Percentiles rank a stretch among this genome's conserved stretches.
These are phyloP conservation scores for Areca catechu DNA, from an alignment of 176 grass and related monocot genomes.

Conservation along the genomic window DNA sequence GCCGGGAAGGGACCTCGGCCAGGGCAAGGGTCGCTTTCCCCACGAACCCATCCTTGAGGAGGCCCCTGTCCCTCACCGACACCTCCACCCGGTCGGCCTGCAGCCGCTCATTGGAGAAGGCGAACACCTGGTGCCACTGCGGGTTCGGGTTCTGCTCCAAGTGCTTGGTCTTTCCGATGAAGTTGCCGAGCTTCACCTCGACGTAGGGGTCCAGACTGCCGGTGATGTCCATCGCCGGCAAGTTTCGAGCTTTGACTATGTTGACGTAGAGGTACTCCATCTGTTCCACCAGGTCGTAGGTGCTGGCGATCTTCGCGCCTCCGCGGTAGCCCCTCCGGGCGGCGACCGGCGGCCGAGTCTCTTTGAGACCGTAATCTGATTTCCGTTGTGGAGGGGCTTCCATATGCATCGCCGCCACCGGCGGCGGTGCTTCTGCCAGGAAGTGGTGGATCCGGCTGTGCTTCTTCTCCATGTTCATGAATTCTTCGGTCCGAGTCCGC, in stretches of 20 bases:
- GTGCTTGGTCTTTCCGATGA: slow-evolving; percentile 1
- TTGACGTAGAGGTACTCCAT: slow-evolving; percentile 19
- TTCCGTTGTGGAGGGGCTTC: background rate
- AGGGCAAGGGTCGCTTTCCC: background rate
- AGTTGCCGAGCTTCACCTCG: slow-evolving; percentile 10
- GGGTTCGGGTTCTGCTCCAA: slow-evolving; percentile 9
- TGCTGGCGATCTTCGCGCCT: slow-evolving; percentile 6
- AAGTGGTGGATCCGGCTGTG: background rate
- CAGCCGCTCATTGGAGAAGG: background rate
- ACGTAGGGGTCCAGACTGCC: slow-evolving; percentile 21
- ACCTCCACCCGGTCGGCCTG: background rate
- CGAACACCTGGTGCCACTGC: slow-evolving; percentile 15
- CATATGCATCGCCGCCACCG: background rate
- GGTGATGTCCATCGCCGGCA: slow-evolving; percentile 6
- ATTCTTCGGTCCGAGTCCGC: too few species aligned
- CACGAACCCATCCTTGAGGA: background rate
- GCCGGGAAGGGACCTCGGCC: slow-evolving; percentile 1
- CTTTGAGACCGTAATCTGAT: background rate
- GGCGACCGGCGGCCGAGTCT: slow-evolving; percentile 7
- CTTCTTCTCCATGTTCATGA: background rate
- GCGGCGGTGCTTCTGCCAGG: background rate
- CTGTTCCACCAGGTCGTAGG: slow-evolving; percentile 28
- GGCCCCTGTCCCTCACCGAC: slow-evolving; percentile 1
- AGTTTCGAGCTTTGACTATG: slow-evolving; percentile 11
- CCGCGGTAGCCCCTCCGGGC: background rate